Evolutionary conservation across 441 rosid species (phyloP).

Genomic region (Arabidopsis lyrata): DNA sequence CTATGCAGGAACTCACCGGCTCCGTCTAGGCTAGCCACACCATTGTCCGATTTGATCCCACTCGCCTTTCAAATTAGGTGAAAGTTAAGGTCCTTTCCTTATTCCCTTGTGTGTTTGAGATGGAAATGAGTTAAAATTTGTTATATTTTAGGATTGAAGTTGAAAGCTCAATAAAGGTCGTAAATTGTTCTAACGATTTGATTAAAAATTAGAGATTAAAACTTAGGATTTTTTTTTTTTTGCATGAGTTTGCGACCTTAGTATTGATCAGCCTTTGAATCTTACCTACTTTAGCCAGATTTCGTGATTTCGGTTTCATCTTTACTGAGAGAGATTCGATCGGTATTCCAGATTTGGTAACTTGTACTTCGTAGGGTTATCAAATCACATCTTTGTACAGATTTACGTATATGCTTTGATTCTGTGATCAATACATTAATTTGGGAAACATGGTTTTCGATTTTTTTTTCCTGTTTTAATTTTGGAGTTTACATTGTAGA

Average conservation of each 20-base stretch:
- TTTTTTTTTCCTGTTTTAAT: too few relatives aligned
- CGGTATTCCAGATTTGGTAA: neutral
- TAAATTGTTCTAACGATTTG: neutral
- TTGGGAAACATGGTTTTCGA: neutral
- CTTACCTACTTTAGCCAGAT: neutral
- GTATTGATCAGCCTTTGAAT: neutral
- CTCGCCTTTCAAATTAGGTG: conserved; percentile 38
- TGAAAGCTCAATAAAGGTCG: conserved; percentile 9
- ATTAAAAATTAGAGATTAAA: too few relatives aligned
- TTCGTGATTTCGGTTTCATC: conserved; percentile 4
- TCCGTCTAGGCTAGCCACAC: conserved; percentile 43
- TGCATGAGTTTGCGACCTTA: neutral
- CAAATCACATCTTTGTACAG: neutral
- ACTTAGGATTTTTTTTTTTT: neutral
- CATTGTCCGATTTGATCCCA: conserved; percentile 41
- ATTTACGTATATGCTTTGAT: neutral
- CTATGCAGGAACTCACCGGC: conserved; percentile 74
- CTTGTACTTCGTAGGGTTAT: neutral
- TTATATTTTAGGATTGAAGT: neutral
- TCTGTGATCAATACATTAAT: neutral
- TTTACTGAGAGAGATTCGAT: neutral
- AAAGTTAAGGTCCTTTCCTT: neutral
- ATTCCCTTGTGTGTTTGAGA: conserved; percentile 1
- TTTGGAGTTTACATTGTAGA: too few relatives aligned
- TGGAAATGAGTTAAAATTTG: neutral